Base-by-base conservation (phyloP, 108 stramenopile genomes). In the Nitzschia putrida region DNA sequence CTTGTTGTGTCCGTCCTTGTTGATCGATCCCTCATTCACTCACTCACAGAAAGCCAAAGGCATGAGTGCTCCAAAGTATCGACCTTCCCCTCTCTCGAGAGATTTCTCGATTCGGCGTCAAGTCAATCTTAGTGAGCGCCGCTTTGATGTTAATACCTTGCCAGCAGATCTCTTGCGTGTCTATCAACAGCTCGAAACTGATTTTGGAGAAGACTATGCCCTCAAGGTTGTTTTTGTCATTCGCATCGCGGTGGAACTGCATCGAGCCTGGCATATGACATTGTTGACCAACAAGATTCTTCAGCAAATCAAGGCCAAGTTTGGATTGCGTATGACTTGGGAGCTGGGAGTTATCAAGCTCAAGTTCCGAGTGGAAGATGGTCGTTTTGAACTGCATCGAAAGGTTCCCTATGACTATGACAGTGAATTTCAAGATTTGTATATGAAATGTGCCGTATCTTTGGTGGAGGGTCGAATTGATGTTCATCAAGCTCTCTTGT, bases 241-340 rank as follows among this genome's bases (percentile, higher is more conserved):
- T 22, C 75, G 76, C 9, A 83, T 79, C 4, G 82, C 82, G 21
- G 41, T 68, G 0, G 82, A 83, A 57, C 49, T 83, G n/a, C 82
- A 83, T 55, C 58, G 82, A 39, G 82, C 79, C 12, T 83, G 82
- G 82, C 75, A 83, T 53, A 80, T 83, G 82, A 74, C 76, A 25
- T 26, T 70, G 22, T 60, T 78, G 40, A 74, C 81, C 20, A 43
- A 13, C 41, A 69, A 64, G 12, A 57, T 78, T 29, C 56, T 82
- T 20, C 80, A 77, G 57, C 80, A 76, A 64, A 53, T 80, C 57
- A 80, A 80, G 57, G 74, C 75, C 42, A 29, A 39, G 23, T 83
- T 77, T 47, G 20, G 63, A 3, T 37, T 83, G 43, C 70, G 82
- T n/a, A 77, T 58, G 61, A 83, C 79, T 4, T 83, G 82, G 82